A percentile compares a stretch with the other conserved stretches of the same genome.
Conservation (phyloP, 108 stramenopile genomes). For the Skeletonema potamos region DNA sequence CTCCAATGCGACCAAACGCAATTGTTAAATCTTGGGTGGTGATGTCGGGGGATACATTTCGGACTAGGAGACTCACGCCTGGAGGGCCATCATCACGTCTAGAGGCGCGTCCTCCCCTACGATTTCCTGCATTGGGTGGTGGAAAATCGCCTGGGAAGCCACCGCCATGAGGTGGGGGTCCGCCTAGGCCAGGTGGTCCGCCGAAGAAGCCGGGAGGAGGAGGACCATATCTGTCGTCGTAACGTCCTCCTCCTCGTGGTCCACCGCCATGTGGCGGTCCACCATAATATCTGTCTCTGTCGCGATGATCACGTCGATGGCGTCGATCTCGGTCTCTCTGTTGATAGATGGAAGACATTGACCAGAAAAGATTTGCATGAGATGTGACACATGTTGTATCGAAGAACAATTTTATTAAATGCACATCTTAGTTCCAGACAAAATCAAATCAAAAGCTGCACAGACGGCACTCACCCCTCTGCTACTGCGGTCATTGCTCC, state of each 20-base stretch:
- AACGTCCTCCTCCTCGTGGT: conserved; percentile 14
- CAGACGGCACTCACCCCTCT: conserved; percentile 1
- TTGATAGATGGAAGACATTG: neutral
- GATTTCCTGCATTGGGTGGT: conserved; percentile 3
- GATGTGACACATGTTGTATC: neutral
- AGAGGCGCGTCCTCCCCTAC: conserved; percentile 46
- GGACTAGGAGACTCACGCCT: conserved; percentile 81
- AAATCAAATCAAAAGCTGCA: neutral
- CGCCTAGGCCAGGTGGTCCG: conserved; percentile 6
- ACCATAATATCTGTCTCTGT: conserved; percentile 15
- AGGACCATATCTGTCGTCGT: conserved; percentile 38
- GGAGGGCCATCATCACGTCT: conserved; percentile 82
- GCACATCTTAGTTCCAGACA: neutral
- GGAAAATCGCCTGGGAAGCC: conserved; percentile 19
- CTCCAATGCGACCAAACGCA: conserved; percentile 86
- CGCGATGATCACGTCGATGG: conserved; percentile 24
- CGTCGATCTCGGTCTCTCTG: conserved; percentile 39
- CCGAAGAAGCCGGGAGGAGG: conserved; percentile 39
- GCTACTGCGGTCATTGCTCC: conserved; percentile 20
- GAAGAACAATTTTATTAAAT: neutral
- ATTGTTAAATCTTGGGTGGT: conserved; percentile 66
- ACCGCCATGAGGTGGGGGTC: conserved; percentile 19
- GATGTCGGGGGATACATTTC: conserved; percentile 76
- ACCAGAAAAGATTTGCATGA: neutral
- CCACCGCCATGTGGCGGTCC: conserved; percentile 42